Percentiles rank a stretch among this genome's conserved stretches.
phyloP scores from a whole-genome alignment of 1,284 basidiomycete genomes.

The Microbotryum scabiosae region DNA sequence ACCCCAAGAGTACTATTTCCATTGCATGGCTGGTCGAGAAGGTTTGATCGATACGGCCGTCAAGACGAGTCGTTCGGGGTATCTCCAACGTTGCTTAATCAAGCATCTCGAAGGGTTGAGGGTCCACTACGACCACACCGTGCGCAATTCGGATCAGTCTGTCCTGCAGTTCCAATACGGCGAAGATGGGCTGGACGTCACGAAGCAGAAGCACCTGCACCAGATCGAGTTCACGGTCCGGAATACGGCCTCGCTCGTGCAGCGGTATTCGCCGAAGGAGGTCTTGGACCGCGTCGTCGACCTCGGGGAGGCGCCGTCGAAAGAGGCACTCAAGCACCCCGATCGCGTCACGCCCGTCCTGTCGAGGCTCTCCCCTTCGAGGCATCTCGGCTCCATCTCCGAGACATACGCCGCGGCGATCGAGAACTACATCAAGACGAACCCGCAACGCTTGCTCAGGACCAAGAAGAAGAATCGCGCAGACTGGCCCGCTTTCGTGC shows the following conservation, averaged over 20 bases:
- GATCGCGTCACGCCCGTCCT: slow-evolving; percentile 61
- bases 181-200: slow-evolving; percentile 92
- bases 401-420: slow-evolving; percentile 82
- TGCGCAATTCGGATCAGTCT: slow-evolving; percentile 86
- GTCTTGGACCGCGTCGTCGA: slow-evolving; percentile 58
- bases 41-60: slow-evolving; percentile 99
- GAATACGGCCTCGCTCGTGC: slow-evolving; percentile 73
- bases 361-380: slow-evolving; percentile 67
- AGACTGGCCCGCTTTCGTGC: slow-evolving; percentile 36
- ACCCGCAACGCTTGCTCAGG: slow-evolving; percentile 65
- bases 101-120: slow-evolving; percentile 96
- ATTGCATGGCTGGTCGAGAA: slow-evolving; percentile 99
- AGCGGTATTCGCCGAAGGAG: slow-evolving; percentile 59
- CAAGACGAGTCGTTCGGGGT: slow-evolving; percentile 97
- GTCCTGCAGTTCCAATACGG: slow-evolving; percentile 97
- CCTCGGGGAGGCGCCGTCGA: slow-evolving; percentile 70
- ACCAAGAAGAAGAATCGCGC: slow-evolving; percentile 47
- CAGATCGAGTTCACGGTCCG: slow-evolving; percentile 90
- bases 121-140: slow-evolving; percentile 96
- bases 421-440: slow-evolving; percentile 68
- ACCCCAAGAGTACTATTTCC: slow-evolving; percentile 99
- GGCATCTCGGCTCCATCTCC: slow-evolving; percentile 80
- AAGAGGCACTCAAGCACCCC: slow-evolving; percentile 74
- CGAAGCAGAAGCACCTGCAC: slow-evolving; percentile 55
- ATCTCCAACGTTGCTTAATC: slow-evolving; percentile 95